Evolutionary conservation across 2,329 filamentous ascomycete species (phyloP).

Genomic region (Amphichorda felina): DNA sequence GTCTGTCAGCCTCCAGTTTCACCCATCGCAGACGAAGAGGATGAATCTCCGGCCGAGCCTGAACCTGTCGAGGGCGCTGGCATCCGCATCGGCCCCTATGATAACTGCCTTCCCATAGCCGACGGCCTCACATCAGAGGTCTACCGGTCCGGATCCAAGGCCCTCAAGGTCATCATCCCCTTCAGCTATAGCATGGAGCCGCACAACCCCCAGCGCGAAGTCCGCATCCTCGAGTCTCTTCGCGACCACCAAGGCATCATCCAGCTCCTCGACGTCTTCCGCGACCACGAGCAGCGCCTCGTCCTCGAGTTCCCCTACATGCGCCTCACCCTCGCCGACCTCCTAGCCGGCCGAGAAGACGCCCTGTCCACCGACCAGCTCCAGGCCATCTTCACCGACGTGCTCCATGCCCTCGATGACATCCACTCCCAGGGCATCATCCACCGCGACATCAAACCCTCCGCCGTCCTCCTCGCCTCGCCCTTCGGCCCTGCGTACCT

Average conservation of each 20-base stretch:
- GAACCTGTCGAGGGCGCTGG: slow-evolving; percentile 10
- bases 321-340: slow-evolving; percentile 56
- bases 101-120: slow-evolving; percentile 40
- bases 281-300: slow-evolving; percentile 57
- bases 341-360: slow-evolving; percentile 39
- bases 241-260: slow-evolving; percentile 48
- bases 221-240: slow-evolving; percentile 55
- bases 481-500: slow-evolving; percentile 62
- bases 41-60: not conserved
- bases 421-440: slow-evolving; percentile 70
- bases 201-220: slow-evolving; percentile 73
- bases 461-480: slow-evolving; percentile 66
- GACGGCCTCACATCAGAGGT: slow-evolving; percentile 73
- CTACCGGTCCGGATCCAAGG: slow-evolving; percentile 54
- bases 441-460: slow-evolving; percentile 89
- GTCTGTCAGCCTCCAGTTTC: slow-evolving; percentile 16
- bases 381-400: slow-evolving; percentile 41
- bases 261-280: slow-evolving; percentile 60
- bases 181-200: slow-evolving; percentile 60
- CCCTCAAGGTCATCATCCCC: slow-evolving; percentile 73
- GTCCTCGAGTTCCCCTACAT: slow-evolving; percentile 81
- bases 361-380: slow-evolving; percentile 5
- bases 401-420: slow-evolving; percentile 59
- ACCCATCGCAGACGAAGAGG: slow-evolving; percentile 3
- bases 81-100: slow-evolving; percentile 40